Base-by-base conservation (phyloP, 371 early-diverging fungal species). In the Actinomortierella wolfii region DNA sequence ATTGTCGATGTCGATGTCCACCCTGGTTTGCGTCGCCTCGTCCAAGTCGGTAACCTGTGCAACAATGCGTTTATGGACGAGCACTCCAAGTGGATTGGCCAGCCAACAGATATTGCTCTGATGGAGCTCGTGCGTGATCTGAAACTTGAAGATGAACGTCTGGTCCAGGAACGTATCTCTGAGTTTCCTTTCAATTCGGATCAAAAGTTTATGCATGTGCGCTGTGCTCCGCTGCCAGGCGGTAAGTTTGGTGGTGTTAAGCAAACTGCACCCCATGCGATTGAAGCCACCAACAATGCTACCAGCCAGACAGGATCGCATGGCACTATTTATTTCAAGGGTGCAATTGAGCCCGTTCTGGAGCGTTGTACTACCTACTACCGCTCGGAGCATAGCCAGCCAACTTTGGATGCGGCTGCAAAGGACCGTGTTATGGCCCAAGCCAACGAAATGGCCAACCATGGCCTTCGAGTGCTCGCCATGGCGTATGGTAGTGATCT, bases 111-210 rank as follows among this genome's bases (percentile, higher is more conserved):
- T 65, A 87, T 91, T 67, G 93, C 96, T 3, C 79, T 95, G 43
- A 71, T 94, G 50, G 91, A 88, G 56, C 78, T 90, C n/a, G 66
- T 82, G 11, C 25, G 67, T 13, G 79, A 77, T 34, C 55, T 83
- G 28, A 79, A 81, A 7, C 29, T 88, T 26, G 47, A 62, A 15
- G 91, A 92, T 67, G 88, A 86, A 23, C 85, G 91, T 49, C 68
- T 71, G 63, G 91, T 61, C 17, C 85, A 76, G 55, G 80, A 83
- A 54, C 83, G 94, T 15, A 58, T 92, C 13, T 76, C 85, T 0
- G 96, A 96, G 79, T 75, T 83, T 39, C 94, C 98, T 3, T 98
- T 98, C 76, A 90, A 84, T 67, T 91, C 94, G 5, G 96, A 96
- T n/a, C 82, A 84, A 51, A 98, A 98, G 82, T 90, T 69, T 68